Conservation (phyloP, 345 rosid species). For the Excoecaria cochinchinensis region DNA sequence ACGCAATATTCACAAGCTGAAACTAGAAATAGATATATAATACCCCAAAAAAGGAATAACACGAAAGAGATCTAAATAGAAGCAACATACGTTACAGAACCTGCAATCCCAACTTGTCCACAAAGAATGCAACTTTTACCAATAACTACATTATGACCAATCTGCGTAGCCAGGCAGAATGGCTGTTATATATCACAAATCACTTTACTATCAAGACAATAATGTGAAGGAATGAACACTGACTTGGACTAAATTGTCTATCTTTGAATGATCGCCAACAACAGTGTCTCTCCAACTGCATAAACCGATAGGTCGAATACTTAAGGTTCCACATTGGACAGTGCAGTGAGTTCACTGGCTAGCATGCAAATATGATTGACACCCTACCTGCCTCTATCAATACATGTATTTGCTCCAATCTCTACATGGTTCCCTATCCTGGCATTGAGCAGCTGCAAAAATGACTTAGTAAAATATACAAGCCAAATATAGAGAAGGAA, state of each 20-base stretch:
- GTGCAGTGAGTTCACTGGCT: not conserved
- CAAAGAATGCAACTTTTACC: slow-evolving; percentile 78
- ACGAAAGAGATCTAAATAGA: not conserved
- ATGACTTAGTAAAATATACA: not conserved
- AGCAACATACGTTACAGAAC: slow-evolving; percentile 68
- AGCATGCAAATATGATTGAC: not conserved
- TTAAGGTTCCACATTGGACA: slow-evolving; percentile 7
- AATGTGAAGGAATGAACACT: slow-evolving; percentile 8
- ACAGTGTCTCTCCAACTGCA: slow-evolving; percentile 90
- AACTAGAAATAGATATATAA: not conserved
- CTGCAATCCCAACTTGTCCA: slow-evolving; percentile 88
- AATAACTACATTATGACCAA: slow-evolving; percentile 76
- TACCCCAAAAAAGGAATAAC: not conserved
- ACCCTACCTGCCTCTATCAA: slow-evolving; percentile 85
- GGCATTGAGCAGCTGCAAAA: slow-evolving; percentile 51
- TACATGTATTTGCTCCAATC: slow-evolving; percentile 84
- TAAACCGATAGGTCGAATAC: slow-evolving; percentile 12
- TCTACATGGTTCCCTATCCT: slow-evolving; percentile 72
- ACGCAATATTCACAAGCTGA: not conserved
- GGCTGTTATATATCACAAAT: slow-evolving; percentile 9
- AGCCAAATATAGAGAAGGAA: not conserved
- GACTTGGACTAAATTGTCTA: slow-evolving; percentile 90
- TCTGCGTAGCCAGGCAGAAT: slow-evolving; percentile 38
- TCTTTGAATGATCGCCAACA: slow-evolving; percentile 70
- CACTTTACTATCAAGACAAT: slow-evolving; percentile 3